A percentile compares a stretch with the other conserved stretches of the same genome.
Evolutionary conservation across 2,329 filamentous ascomycete species (phyloP).

Genomic region (Chaetomiaceae sp.): DNA sequence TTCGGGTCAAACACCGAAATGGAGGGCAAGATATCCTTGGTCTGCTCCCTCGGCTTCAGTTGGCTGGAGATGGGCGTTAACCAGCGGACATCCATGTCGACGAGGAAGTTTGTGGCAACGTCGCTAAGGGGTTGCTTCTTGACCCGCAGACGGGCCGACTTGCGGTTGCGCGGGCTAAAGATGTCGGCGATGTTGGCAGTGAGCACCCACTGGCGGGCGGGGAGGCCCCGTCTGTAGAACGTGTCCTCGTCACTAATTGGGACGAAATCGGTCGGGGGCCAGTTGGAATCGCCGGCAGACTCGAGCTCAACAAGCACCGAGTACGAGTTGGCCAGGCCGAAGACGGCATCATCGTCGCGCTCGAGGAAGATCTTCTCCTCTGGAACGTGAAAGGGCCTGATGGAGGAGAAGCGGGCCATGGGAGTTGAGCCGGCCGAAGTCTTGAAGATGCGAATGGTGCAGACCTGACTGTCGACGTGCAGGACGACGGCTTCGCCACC

Average conservation of each 20-base stretch:
- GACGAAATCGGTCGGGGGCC: slow-evolving; percentile 47
- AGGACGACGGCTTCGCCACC: slow-evolving; percentile 39
- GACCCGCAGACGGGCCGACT: slow-evolving; percentile 31
- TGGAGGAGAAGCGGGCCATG: slow-evolving; percentile 44
- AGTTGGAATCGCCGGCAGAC: slow-evolving; percentile 43
- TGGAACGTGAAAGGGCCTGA: slow-evolving; percentile 48
- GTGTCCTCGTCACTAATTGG: slow-evolving; percentile 27
- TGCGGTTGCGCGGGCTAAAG: slow-evolving; percentile 34
- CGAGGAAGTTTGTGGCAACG: slow-evolving; percentile 39
- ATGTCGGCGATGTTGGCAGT: slow-evolving; percentile 39
- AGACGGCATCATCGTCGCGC: slow-evolving; percentile 42
- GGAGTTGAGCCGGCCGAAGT: slow-evolving; percentile 41
- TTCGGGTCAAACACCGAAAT: slow-evolving; percentile 40
- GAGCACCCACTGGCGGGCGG: slow-evolving; percentile 36
- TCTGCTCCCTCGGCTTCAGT: slow-evolving; percentile 31
- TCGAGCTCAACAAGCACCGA: slow-evolving; percentile 49
- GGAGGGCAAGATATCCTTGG: slow-evolving; percentile 39
- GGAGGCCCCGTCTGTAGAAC: slow-evolving; percentile 25
- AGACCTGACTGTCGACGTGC: slow-evolving; percentile 51
- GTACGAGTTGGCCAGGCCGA: slow-evolving; percentile 47
- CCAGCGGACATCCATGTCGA: slow-evolving; percentile 48
- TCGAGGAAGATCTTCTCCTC: slow-evolving; percentile 48
- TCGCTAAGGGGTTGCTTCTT: slow-evolving; percentile 32
- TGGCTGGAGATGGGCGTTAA: slow-evolving; percentile 37
- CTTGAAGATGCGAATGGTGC: slow-evolving; percentile 47